Percentiles rank a stretch among this genome's conserved stretches.
These are phyloP conservation scores for Henckelia pumila DNA, from an alignment of 257 asterid genomes.

Conservation along the genomic window DNA sequence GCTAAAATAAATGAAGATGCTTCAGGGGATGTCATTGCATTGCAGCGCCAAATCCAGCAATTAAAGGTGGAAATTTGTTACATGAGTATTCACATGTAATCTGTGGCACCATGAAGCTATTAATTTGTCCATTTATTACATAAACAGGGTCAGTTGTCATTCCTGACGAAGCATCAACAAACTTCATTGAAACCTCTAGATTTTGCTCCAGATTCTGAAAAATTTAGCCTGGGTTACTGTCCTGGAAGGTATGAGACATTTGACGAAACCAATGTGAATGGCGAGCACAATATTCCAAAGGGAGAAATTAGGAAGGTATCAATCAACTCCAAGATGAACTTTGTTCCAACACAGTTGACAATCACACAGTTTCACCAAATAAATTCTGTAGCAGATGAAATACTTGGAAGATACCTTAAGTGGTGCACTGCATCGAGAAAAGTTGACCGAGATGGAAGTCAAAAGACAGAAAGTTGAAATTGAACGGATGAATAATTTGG, in stretches of 20 bases:
- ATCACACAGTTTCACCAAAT: constrained; percentile 23
- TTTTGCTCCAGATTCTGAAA: constrained; percentile 32
- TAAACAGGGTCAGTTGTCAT: constrained; percentile 71
- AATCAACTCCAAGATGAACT: constrained; percentile 17
- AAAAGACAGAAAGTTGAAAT: constrained; percentile 52
- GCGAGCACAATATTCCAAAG: constrained; percentile 28
- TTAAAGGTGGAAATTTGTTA: constrained; percentile 51
- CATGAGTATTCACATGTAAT: constrained; percentile 19
- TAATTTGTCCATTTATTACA: constrained; percentile 24
- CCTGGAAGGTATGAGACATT: constrained; percentile 36
- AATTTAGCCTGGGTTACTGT: constrained; percentile 31
- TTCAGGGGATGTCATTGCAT: constrained; percentile 61
- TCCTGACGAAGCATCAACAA: constrained; percentile 57
- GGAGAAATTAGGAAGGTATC: constrained; percentile 38
- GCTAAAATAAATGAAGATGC: constrained; percentile 93
- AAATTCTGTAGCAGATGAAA: constrained; percentile 44
- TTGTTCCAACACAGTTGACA: constrained; percentile 12
- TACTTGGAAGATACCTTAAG: constrained; percentile 41
- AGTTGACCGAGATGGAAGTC: constrained; percentile 47
- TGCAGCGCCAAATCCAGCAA: constrained; percentile 73
- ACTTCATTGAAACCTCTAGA: constrained; percentile 31
- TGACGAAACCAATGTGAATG: constrained; percentile 31
- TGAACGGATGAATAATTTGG: constrained; percentile 49
- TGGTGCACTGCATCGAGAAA: constrained; percentile 52
- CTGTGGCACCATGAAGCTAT: constrained; percentile 27